Conservation (phyloP, 768 basidiomycete species). For the Vararia minispora region DNA sequence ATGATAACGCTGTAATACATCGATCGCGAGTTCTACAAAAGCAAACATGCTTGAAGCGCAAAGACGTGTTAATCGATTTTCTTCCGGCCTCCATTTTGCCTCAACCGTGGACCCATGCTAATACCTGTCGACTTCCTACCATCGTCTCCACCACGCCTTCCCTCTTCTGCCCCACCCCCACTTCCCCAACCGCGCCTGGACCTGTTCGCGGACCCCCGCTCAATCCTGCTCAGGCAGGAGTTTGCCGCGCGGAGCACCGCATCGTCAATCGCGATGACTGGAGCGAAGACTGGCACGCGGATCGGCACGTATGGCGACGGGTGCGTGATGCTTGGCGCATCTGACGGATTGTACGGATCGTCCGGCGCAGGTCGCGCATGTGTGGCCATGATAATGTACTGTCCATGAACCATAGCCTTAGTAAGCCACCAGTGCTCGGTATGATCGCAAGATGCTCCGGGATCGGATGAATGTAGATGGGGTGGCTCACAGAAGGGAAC, state of each 20-base stretch:
- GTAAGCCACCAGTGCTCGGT: constrained; percentile 2
- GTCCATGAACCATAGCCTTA: neutral
- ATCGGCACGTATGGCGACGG: constrained; percentile 75
- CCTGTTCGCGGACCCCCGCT: constrained; percentile 6
- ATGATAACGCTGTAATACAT: neutral
- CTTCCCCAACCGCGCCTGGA: constrained; percentile 15
- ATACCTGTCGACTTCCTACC: no score
- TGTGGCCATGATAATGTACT: constrained; percentile 84
- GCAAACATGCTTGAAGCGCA: no score
- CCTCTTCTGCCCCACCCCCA: no score
- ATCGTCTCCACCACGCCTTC: no score
- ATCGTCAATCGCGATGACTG: constrained; percentile 69
- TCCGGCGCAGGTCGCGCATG: constrained; percentile 61
- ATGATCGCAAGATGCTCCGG: constrained; percentile 1
- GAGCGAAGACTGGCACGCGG: constrained; percentile 63
- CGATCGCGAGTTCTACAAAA: neutral
- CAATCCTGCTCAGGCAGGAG: no score
- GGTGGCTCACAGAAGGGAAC: constrained; percentile 56
- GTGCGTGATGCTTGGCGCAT: constrained; percentile 30
- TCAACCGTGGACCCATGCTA: no score
- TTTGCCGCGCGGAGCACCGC: constrained; percentile 46
- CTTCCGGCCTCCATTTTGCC: neutral
- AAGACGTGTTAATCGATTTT: no score
- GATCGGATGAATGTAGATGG: neutral
- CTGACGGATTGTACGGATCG: constrained; percentile 60